These are phyloP conservation scores for Cucumis hystrix DNA, from an alignment of 306 rosid species.

Conservation along the genomic window DNA sequence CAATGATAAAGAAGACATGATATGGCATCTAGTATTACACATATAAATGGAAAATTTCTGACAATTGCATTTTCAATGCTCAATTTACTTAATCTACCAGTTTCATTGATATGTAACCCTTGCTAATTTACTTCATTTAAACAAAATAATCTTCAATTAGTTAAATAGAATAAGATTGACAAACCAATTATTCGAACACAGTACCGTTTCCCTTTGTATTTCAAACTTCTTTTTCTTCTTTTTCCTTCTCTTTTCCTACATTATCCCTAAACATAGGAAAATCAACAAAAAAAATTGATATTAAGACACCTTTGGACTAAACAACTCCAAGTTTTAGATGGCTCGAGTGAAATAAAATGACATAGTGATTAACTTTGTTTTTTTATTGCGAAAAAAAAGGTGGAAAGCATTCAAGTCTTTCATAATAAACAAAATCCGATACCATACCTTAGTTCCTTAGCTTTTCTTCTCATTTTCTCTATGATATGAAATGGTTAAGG, in stretches of 20 bases:
- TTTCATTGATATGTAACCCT: not conserved
- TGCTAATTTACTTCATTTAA: not conserved
- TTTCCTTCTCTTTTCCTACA: slow-evolving; percentile 18
- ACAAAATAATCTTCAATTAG: not conserved
- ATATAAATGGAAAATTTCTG: not conserved
- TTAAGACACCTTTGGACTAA: not conserved
- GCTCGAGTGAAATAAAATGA: not conserved
- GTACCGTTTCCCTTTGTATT: slow-evolving; percentile 59
- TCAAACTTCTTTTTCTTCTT: slow-evolving; percentile 25
- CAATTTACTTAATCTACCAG: not conserved
- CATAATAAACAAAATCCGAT: not conserved
- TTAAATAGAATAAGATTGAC: not conserved
- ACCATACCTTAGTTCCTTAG: slow-evolving; percentile 40
- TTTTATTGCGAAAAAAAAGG: not conserved
- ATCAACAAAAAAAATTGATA: not conserved
- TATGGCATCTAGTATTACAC: not conserved
- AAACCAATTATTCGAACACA: not conserved
- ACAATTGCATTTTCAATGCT: not conserved
- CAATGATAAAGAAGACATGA: not conserved
- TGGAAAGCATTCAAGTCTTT: not conserved
- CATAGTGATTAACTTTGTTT: not conserved
- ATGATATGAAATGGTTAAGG: slow-evolving; percentile 36
- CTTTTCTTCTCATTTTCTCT: slow-evolving; percentile 50
- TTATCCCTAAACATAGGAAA: slow-evolving; percentile 29
- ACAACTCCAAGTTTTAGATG: not conserved